Evolutionary conservation across 495 filamentous ascomycete genomes (phyloP).

Genomic region (Cetradonia linearis): DNA sequence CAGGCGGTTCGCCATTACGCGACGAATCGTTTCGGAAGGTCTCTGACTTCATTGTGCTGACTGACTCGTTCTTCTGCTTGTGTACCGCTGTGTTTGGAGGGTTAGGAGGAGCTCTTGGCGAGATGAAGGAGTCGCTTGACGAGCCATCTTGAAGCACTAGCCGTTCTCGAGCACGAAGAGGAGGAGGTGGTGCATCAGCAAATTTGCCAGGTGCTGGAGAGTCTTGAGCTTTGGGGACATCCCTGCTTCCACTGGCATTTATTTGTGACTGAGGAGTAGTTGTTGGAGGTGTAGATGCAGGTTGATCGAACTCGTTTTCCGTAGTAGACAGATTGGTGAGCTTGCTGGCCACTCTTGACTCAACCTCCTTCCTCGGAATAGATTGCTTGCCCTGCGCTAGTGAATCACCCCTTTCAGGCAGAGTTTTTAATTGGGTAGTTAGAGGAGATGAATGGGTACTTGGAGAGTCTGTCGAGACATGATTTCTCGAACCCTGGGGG

Average conservation of each 20-base stretch:
- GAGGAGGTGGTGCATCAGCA: slow-evolving; percentile 22
- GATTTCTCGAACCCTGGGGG: slow-evolving; percentile 33
- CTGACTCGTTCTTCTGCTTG: slow-evolving; percentile 45
- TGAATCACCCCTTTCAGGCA: slow-evolving; percentile 51
- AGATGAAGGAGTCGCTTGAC: slow-evolving; percentile 51
- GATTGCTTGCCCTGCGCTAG: slow-evolving; percentile 31
- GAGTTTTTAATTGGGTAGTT: slow-evolving; percentile 27
- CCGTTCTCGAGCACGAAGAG: slow-evolving; percentile 24
- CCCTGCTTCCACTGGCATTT: slow-evolving; percentile 21
- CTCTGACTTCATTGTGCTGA: slow-evolving; percentile 38
- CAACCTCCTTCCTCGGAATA: slow-evolving; percentile 14
- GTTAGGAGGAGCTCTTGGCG: slow-evolving; percentile 49
- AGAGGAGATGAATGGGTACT: slow-evolving; percentile 21
- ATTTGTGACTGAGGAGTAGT: slow-evolving; percentile 16
- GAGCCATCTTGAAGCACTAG: slow-evolving; percentile 14
- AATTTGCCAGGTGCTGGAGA: slow-evolving; percentile 26
- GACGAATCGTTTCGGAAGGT: slow-evolving; percentile 29
- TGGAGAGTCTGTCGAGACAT: slow-evolving; percentile 32
- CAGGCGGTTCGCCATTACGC: slow-evolving; percentile 28
- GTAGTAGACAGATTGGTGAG: slow-evolving; percentile 11
- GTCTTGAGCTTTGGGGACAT: slow-evolving; percentile 29
- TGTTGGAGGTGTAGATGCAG: slow-evolving; percentile 23
- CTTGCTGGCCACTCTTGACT: slow-evolving; percentile 17
- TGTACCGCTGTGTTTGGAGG: slow-evolving; percentile 39
- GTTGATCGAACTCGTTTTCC: slow-evolving; percentile 15